Evolutionary conservation across 768 basidiomycete genomes (phyloP).

Genomic region (Kwoniella heveanensis): DNA sequence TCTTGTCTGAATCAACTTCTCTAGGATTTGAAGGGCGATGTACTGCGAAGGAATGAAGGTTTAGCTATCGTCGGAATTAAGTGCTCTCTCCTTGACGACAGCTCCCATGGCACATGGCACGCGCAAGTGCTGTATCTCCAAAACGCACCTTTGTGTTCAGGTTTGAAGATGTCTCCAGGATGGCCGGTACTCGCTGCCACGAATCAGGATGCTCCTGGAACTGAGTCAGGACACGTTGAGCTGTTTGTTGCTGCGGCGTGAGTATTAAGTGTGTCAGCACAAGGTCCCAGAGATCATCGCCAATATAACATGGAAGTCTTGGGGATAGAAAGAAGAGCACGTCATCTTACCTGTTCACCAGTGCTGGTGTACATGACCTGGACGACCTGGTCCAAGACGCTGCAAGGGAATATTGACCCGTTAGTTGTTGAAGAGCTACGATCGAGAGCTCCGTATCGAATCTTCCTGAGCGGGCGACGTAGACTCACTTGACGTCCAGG

Average conservation of each 20-base stretch:
- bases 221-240: slow-evolving; percentile 90
- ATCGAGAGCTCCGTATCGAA: too few species aligned
- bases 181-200: slow-evolving; percentile 94
- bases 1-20: slow-evolving; percentile 88
- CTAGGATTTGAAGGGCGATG: slow-evolving; percentile 93
- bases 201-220: slow-evolving; percentile 94
- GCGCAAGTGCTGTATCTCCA: too few species aligned
- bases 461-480: neutral
- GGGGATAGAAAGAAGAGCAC: neutral
- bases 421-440: neutral
- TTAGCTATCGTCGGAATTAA: too few species aligned
- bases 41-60: too few species aligned
- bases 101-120: too few species aligned
- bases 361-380: slow-evolving; percentile 84
- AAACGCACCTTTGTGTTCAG: slow-evolving; percentile 70
- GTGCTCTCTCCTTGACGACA: too few species aligned
- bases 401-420: slow-evolving; percentile 4
- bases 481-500: slow-evolving; percentile 73
- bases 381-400: slow-evolving; percentile 87
- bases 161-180: slow-evolving; percentile 80
- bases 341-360: slow-evolving; percentile 75
- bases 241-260: slow-evolving; percentile 87
- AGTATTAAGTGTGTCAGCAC: too few species aligned
- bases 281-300: neutral
- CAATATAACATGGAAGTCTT: neutral